These are phyloP conservation scores for Ophiostoma tasmaniense DNA, from an alignment of 2,329 filamentous ascomycete genomes.

Conservation along the genomic window DNA sequence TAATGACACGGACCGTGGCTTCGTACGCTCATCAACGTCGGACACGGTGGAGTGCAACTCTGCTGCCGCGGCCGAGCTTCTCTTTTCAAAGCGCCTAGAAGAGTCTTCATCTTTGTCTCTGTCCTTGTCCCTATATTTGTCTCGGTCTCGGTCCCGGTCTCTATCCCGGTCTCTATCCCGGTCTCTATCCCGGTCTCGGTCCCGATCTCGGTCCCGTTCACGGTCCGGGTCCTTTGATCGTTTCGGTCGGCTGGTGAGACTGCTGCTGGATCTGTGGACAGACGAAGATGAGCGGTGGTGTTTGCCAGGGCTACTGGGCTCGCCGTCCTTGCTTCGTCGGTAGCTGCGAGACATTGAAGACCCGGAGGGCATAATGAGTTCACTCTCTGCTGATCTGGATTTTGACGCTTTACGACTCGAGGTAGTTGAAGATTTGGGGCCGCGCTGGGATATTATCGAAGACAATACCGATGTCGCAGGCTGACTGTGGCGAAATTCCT, in stretches of 20 bases:
- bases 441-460: conserved; percentile 12
- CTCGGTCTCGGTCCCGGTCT: background rate
- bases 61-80: conserved; percentile 6
- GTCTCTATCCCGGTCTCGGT: background rate
- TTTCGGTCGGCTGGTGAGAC: background rate
- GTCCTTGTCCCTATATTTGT: background rate
- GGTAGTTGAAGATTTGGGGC: conserved; percentile 13
- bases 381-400: conserved; percentile 17
- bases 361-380: conserved; percentile 13
- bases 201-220: background rate
- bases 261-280: conserved; percentile 9
- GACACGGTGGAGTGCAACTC: background rate
- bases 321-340: conserved; percentile 7
- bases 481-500: conserved; percentile 9
- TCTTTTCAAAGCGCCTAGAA: conserved; percentile 10
- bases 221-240: conserved; percentile 9
- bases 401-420: conserved; percentile 11
- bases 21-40: conserved; percentile 8
- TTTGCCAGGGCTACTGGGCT: background rate
- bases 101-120: background rate
- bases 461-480: conserved; percentile 14
- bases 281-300: conserved; percentile 11
- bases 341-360: conserved; percentile 13
- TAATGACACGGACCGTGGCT: conserved; percentile 5
- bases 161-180: background rate